Base-by-base conservation (phyloP, 345 rosid species). In the Microcos paniculata region DNA sequence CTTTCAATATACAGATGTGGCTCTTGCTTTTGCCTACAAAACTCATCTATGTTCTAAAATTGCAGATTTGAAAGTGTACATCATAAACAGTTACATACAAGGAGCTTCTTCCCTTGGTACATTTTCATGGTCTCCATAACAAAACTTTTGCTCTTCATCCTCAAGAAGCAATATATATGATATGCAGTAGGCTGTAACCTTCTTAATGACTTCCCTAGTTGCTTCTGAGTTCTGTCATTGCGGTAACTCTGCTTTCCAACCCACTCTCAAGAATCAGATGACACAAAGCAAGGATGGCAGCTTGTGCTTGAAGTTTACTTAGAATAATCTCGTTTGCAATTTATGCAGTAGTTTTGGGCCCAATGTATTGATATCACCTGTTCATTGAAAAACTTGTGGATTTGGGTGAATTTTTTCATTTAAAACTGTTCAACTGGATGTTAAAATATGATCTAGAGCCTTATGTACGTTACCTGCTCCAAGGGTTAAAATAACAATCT, bases 341-440 rank as follows among this genome's bases (percentile, higher is more conserved):
- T 78, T 40, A 21, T 48, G 75, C 16, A 78, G 80, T 74, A 78
- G 66, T 52, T 75, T 65, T 23, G 62, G 75, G 10, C 82, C 77
- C 31, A 78, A 61, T 3, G 42, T 57, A 18, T 58, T 78, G 21
- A 78, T 9, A 45, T 82, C 75, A 71, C 84, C 81, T 72, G 71
- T 62, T 74, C 21, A 58, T 64, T 8, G 23, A 43, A 53, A 72
- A 6, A 53, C 0, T 26, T 18, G 8, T 64, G 35, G 1, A 14
- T 64, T 70, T 26, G 14, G 64, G 18, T 48, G 4, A 42, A 33
- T 12, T 8, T 33, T 70, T 43, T 35, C 57, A 21, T 30, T 18
- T 73, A 10, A 46, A 28, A 30, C 13, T 19, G 0, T 30, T 49
- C 16, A 48, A 65, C 9, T 5, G 16, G 30, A 65, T 24, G 45